Conservation (phyloP, 176 grass and related monocot species). For the Tillandsia leiboldiana region DNA sequence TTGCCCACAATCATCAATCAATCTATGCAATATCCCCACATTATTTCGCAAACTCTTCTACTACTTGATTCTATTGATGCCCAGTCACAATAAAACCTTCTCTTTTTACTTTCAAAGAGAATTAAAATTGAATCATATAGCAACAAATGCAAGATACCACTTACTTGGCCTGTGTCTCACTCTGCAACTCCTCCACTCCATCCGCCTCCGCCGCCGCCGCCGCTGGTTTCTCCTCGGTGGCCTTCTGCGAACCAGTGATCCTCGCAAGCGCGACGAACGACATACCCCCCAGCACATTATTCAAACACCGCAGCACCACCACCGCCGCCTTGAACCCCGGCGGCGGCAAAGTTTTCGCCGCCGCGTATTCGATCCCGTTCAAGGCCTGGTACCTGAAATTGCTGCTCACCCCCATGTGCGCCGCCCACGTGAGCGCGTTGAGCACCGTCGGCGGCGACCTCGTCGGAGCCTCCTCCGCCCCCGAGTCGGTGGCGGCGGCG, state of each 20-base stretch:
- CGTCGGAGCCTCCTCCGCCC: slow-evolving; percentile 37
- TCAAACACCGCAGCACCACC: slow-evolving; percentile 51
- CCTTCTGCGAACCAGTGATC: slow-evolving; percentile 63
- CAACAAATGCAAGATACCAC: neutral
- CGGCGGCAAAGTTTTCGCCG: slow-evolving; percentile 31
- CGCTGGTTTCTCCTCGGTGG: neutral
- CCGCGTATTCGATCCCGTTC: slow-evolving; percentile 63
- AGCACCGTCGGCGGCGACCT: slow-evolving; percentile 70
- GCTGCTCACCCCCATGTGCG: slow-evolving; percentile 80
- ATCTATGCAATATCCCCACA: no score
- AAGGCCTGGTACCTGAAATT: slow-evolving; percentile 77
- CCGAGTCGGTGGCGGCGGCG: slow-evolving; percentile 4
- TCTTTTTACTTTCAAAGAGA: neutral
- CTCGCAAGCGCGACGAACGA: slow-evolving; percentile 70
- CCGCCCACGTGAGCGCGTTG: slow-evolving; percentile 63
- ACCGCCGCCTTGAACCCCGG: slow-evolving; percentile 64
- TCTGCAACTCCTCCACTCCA: slow-evolving; percentile 40
- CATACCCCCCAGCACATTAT: slow-evolving; percentile 77
- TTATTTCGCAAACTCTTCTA: neutral
- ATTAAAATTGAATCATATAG: neutral
- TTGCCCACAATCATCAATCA: no score
- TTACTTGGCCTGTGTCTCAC: neutral
- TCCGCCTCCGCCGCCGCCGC: slow-evolving; percentile 6
- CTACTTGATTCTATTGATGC: neutral
- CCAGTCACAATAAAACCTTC: neutral